These are phyloP conservation scores for Colletotrichum horii DNA, from an alignment of 2,329 filamentous ascomycete species.

Conservation along the genomic window DNA sequence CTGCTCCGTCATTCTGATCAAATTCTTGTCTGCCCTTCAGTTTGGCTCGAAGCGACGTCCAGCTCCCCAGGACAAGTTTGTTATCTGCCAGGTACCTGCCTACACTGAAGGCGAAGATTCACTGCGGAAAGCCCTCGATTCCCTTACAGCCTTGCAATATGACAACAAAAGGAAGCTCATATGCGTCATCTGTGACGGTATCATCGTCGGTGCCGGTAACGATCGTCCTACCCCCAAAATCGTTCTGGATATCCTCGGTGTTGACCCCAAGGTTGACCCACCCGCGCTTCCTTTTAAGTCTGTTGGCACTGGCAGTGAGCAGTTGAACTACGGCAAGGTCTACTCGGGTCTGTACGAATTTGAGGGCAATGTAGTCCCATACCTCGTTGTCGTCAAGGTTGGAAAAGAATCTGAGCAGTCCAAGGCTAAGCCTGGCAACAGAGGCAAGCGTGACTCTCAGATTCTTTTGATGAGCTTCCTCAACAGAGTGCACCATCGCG, in stretches of 20 bases:
- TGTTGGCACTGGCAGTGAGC: slow-evolving; percentile 84
- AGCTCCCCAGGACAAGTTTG: slow-evolving; percentile 94
- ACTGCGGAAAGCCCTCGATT: slow-evolving; percentile 89
- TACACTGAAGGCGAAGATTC: slow-evolving; percentile 99
- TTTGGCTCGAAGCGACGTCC: slow-evolving; percentile 91
- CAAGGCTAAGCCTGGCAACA: slow-evolving; percentile 94
- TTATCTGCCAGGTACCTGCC: slow-evolving; percentile 96
- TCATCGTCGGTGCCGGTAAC: slow-evolving; percentile 95
- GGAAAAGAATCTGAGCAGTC: slow-evolving; percentile 94
- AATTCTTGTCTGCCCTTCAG: slow-evolving; percentile 92
- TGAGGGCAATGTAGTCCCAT: slow-evolving; percentile 96
- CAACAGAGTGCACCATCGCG: slow-evolving; percentile 93
- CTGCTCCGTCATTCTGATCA: slow-evolving; percentile 78
- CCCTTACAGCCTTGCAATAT: slow-evolving; percentile 90
- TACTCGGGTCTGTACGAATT: slow-evolving; percentile 98
- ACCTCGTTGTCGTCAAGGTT: slow-evolving; percentile 94
- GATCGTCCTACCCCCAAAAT: slow-evolving; percentile 97
- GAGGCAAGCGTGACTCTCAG: slow-evolving; percentile 98
- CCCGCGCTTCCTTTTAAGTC: slow-evolving; percentile 94
- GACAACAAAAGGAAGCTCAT: slow-evolving; percentile 99
- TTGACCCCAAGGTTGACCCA: slow-evolving; percentile 95
- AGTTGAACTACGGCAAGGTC: slow-evolving; percentile 98
- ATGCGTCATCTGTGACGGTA: slow-evolving; percentile 94
- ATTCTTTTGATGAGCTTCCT: slow-evolving; percentile 96
- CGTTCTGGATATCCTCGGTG: slow-evolving; percentile 93